Conservation (phyloP, 176 grass and related monocot species). For the Aegilops umbellulata region DNA sequence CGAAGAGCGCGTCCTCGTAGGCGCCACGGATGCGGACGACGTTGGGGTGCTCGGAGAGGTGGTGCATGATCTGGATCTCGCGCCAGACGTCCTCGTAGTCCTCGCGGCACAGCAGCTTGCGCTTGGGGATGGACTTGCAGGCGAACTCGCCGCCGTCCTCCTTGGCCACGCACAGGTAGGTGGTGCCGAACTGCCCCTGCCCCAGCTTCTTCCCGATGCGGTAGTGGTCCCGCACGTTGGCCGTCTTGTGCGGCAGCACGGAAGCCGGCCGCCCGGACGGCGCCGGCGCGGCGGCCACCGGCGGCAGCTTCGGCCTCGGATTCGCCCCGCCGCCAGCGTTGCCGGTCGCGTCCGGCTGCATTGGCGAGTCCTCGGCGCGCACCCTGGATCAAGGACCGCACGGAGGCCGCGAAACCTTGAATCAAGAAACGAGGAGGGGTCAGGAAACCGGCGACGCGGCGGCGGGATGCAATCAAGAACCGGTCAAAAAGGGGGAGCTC, state of each 20-base stretch:
- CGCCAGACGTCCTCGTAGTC: constrained; percentile 90
- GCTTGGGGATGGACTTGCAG: constrained; percentile 97
- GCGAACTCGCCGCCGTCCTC: constrained; percentile 71
- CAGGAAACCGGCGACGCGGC: background rate
- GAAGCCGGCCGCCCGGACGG: constrained; percentile 50
- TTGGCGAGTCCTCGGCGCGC: constrained; percentile 26
- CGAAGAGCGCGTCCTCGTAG: constrained; percentile 92
- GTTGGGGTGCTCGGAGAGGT: constrained; percentile 85
- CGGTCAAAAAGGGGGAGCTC: constrained; percentile 10
- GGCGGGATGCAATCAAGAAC: constrained; percentile 29
- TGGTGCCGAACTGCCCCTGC: constrained; percentile 95
- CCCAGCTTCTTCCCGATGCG: constrained; percentile 94
- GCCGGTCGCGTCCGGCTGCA: constrained; percentile 51
- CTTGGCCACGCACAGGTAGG: constrained; percentile 83
- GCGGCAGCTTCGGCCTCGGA: constrained; percentile 32
- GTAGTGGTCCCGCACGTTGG: constrained; percentile 88
- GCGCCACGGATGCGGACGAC: constrained; percentile 84
- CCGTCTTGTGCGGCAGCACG: constrained; percentile 90
- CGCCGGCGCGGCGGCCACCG: constrained; percentile 26
- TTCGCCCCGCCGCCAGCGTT: constrained; percentile 14
- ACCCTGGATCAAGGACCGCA: constrained; percentile 30
- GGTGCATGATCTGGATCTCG: constrained; percentile 99
- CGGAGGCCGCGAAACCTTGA: background rate
- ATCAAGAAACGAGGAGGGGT: constrained; percentile 25
- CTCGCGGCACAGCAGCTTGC: constrained; percentile 91